A percentile compares a stretch with the other conserved stretches of the same genome.
Conservation (phyloP, 225 moss, liverwort and hornwort species). For the Straminergon stramineum region DNA sequence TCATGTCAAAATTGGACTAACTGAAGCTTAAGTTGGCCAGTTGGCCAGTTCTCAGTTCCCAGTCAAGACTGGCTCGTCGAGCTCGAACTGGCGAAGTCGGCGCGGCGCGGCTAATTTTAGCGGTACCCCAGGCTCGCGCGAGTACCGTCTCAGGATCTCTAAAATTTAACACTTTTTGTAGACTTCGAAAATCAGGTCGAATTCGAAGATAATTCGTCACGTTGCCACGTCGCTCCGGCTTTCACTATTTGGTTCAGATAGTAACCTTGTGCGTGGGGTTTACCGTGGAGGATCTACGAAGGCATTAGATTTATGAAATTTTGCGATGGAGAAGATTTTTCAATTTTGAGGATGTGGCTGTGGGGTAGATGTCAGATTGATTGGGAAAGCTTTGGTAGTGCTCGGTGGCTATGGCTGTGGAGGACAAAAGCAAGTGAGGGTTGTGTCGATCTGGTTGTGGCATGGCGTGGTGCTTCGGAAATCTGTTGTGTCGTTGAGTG, state of each 20-base stretch:
- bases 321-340: fast-evolving
- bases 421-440: constrained; percentile 14
- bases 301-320: fast-evolving
- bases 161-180: background rate
- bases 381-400: background rate
- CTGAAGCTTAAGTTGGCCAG: no score
- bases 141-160: no score
- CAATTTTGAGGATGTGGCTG: fast-evolving
- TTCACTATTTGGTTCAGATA: background rate
- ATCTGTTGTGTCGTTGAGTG: background rate
- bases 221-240: background rate
- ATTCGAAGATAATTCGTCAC: background rate
- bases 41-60: background rate
- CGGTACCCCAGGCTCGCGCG: background rate
- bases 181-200: background rate
- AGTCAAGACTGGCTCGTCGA: no score
- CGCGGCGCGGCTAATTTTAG: background rate
- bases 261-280: background rate
- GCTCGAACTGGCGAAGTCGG: background rate
- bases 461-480: background rate
- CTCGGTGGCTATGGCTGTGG: background rate
- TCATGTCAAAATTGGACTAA: background rate
- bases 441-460: background rate
- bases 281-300: fast-evolving
- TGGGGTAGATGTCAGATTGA: background rate